Evolutionary conservation across 257 asterid genomes (phyloP), one percentile per base, ranked within the genome.

Genomic region (Linaria vulgaris): DNA sequence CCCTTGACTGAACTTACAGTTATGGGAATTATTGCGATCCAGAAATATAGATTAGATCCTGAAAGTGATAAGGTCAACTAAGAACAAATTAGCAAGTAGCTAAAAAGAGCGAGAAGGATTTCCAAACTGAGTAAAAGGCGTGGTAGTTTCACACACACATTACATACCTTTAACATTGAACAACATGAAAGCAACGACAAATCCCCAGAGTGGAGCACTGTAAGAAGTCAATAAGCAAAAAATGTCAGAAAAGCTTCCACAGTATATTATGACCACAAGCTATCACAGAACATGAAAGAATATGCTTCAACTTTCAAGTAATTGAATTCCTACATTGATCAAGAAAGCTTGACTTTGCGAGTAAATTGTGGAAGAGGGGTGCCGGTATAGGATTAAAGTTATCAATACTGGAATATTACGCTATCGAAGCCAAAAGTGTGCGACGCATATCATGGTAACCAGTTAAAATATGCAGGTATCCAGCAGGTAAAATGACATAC

Each of bases 191-290:
- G 94, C 95, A 50, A 94, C 97, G 19, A 90, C 99, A 46, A 94
- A 94, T 62, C 99, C 97, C 99, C 99, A 94, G 30, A 94, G 95
- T 7, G 90, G 97, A 58, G 83, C 99, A 76, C 99, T 94, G 78
- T 62, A 74, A 69, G 64, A 48, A 74, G 67, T 39, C 41, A 34
- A 34, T 7, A 34, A 34, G 41, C 24, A 27, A 30, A 1, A 24
- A 38, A 68, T 6, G 72, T 76, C 64, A 79, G 75, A 34, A 62
- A 70, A 63, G 64, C 51, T 44, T 34, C 41, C 10, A 8, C 41
- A 3, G 41, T 4, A 34, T 34, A 43, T 43, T 50, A 16, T 12
- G 38, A 23, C 1, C 23, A 49, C 27, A 24, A 59, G 31, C 39
- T 37, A 31, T 9, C 1, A 14, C 41, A 59, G 5, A 38, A 30